Conservation (phyloP, 1,284 basidiomycete genomes). For the Ceratobasidium sp. region DNA sequence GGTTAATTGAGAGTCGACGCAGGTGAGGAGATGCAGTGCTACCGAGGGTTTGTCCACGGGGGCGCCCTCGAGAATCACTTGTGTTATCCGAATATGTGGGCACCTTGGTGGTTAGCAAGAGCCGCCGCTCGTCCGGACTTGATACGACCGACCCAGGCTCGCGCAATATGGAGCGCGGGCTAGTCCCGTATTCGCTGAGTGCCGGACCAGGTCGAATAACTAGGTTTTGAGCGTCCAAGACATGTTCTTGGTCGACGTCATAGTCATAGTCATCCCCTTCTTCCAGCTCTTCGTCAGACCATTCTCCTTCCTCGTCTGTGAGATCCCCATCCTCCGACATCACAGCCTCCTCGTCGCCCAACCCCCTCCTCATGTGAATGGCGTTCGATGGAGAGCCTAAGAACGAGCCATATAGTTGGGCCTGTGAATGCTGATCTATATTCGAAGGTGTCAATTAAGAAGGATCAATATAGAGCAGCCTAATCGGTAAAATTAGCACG, state of each 20-base stretch:
- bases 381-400: slow-evolving; percentile 38
- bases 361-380: slow-evolving; percentile 6
- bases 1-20: slow-evolving; percentile 34
- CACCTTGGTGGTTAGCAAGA: slow-evolving; percentile 33
- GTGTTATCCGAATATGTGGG: slow-evolving; percentile 20
- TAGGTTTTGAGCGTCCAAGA: slow-evolving; percentile 44
- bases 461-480: neutral
- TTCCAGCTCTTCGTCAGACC: slow-evolving; percentile 45
- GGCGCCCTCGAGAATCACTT: neutral
- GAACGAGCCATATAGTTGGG: slow-evolving; percentile 41
- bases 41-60: neutral
- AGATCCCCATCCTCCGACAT: slow-evolving; percentile 36
- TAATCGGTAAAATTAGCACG: neutral
- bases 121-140: slow-evolving; percentile 24
- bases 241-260: slow-evolving; percentile 45
- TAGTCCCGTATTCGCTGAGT: slow-evolving; percentile 36
- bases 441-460: slow-evolving; percentile 1
- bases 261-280: slow-evolving; percentile 44
- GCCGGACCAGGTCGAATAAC: slow-evolving; percentile 24
- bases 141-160: slow-evolving; percentile 10
- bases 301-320: slow-evolving; percentile 42
- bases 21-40: slow-evolving; percentile 3
- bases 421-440: slow-evolving; percentile 40
- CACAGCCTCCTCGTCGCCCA: slow-evolving; percentile 30
- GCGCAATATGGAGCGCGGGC: slow-evolving; percentile 39